A percentile compares a stretch with the other conserved stretches of the same genome.
Conservation (phyloP, 768 basidiomycete species). For the Brasilioporus rufonigricans region DNA sequence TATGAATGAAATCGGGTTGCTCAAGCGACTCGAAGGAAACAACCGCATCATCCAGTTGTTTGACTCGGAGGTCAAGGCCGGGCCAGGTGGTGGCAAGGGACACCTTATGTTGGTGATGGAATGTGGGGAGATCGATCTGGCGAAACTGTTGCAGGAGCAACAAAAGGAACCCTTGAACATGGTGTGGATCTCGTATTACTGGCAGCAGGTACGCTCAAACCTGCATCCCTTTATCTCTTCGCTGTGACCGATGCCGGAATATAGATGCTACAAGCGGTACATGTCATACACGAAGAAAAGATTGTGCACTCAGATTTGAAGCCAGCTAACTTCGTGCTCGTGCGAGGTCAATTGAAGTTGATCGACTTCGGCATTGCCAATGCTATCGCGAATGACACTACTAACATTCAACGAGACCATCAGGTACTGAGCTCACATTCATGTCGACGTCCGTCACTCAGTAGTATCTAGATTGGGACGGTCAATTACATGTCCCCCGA, state of each 20-base stretch:
- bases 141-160: slow-evolving; percentile 79
- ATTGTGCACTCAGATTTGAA: slow-evolving; percentile 99
- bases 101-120: slow-evolving; percentile 91
- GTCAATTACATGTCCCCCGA: slow-evolving; percentile 99
- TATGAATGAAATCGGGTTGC: slow-evolving; percentile 92
- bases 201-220: slow-evolving; percentile 77
- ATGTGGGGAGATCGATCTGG: slow-evolving; percentile 91
- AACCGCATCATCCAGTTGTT: slow-evolving; percentile 87
- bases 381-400: slow-evolving; percentile 97
- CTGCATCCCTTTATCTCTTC: background rate
- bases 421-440: slow-evolving; percentile 51
- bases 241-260: background rate
- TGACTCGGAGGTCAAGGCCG: slow-evolving; percentile 79
- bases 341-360: slow-evolving; percentile 91
- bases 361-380: slow-evolving; percentile 99
- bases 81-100: slow-evolving; percentile 66
- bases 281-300: slow-evolving; percentile 96
- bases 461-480: slow-evolving; percentile 72
- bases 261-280: slow-evolving; percentile 98
- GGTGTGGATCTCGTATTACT: slow-evolving; percentile 94
- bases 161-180: slow-evolving; percentile 83
- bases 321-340: slow-evolving; percentile 97
- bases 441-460: background rate
- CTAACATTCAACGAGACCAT: slow-evolving; percentile 95
- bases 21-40: slow-evolving; percentile 94